A percentile compares a stretch with the other conserved stretches of the same genome.
These are phyloP conservation scores for Flagelloscypha sp. DNA, from an alignment of 768 basidiomycete species.

Conservation along the genomic window DNA sequence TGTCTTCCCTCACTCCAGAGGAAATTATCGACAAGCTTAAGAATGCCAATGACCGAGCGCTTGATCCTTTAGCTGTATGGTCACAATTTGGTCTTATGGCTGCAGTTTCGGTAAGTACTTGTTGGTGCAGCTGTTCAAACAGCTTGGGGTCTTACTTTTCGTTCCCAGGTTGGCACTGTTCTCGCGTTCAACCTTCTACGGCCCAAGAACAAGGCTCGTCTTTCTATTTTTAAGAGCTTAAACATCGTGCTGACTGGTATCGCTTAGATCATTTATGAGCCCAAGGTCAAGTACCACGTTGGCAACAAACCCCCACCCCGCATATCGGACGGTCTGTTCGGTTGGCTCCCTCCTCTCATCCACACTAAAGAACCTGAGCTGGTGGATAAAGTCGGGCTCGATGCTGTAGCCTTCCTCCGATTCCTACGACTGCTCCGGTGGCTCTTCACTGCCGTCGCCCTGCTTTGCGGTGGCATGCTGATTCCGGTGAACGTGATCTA, in stretches of 20 bases:
- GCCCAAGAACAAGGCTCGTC: slow-evolving; percentile 75
- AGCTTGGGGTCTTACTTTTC: slow-evolving; percentile 6
- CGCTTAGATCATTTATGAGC: slow-evolving; percentile 76
- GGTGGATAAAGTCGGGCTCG: slow-evolving; percentile 81
- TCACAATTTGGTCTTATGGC: slow-evolving; percentile 73
- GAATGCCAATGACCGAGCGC: slow-evolving; percentile 46
- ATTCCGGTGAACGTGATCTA: slow-evolving; percentile 83
- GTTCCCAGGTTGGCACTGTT: slow-evolving; percentile 50
- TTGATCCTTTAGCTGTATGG: slow-evolving; percentile 73
- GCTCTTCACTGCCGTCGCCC: slow-evolving; percentile 57
- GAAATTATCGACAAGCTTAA: slow-evolving; percentile 34
- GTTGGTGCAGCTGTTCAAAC: background rate
- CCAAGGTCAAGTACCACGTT: slow-evolving; percentile 86
- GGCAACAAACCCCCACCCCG: slow-evolving; percentile 71
- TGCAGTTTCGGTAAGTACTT: slow-evolving; percentile 53
- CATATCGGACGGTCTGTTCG: slow-evolving; percentile 74
- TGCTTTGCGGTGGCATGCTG: slow-evolving; percentile 62
- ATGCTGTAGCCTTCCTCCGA: slow-evolving; percentile 87
- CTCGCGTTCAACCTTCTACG: slow-evolving; percentile 78
- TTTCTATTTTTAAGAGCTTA: background rate
- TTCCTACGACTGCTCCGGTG: slow-evolving; percentile 81
- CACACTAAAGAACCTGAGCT: slow-evolving; percentile 84
- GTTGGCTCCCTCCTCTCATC: slow-evolving; percentile 85
- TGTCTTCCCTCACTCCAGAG: too few relatives aligned
- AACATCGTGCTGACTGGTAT: slow-evolving; percentile 1